These are phyloP conservation scores for Daedalea quercina DNA, from an alignment of 768 basidiomycete species.

Conservation along the genomic window DNA sequence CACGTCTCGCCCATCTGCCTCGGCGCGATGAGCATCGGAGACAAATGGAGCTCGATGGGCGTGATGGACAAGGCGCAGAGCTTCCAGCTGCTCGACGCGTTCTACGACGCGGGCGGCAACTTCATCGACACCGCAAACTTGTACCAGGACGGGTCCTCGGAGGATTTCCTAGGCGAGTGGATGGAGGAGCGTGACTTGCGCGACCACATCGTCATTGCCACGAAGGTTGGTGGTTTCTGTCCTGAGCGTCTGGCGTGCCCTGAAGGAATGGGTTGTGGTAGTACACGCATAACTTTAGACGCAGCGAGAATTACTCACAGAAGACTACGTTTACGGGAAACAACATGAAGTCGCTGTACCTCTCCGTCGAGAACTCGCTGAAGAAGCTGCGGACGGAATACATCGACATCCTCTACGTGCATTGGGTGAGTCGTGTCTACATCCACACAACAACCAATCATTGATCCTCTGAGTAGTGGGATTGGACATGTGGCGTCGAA, in stretches of 20 bases:
- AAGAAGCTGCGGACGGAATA: conserved; percentile 37
- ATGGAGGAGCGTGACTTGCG: conserved; percentile 26
- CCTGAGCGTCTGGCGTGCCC: background rate
- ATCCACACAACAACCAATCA: background rate
- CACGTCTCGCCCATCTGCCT: conserved; percentile 44
- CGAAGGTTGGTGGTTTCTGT: conserved; percentile 8
- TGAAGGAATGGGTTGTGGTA: background rate
- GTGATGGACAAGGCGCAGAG: conserved; percentile 34
- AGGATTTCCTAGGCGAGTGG: conserved; percentile 34
- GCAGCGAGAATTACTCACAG: conserved; percentile 10
- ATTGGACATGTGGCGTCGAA: conserved; percentile 41
- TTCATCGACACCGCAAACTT: conserved; percentile 42
- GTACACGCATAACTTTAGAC: conserved; percentile 5
- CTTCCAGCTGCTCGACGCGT: conserved; percentile 42
- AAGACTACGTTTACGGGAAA: conserved; percentile 30
- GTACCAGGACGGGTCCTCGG: conserved; percentile 23
- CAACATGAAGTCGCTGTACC: conserved; percentile 29
- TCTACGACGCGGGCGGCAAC: conserved; percentile 39
- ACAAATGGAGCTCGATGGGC: conserved; percentile 37
- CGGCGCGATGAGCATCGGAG: conserved; percentile 43
- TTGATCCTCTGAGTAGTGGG: conserved; percentile 30
- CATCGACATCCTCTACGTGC: conserved; percentile 40
- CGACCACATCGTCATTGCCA: conserved; percentile 27
- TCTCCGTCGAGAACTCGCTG: conserved; percentile 28
- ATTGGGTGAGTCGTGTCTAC: conserved; percentile 19